These are phyloP conservation scores for Penicillium italicum DNA, from an alignment of 2,329 filamentous ascomycete genomes.

Conservation along the genomic window DNA sequence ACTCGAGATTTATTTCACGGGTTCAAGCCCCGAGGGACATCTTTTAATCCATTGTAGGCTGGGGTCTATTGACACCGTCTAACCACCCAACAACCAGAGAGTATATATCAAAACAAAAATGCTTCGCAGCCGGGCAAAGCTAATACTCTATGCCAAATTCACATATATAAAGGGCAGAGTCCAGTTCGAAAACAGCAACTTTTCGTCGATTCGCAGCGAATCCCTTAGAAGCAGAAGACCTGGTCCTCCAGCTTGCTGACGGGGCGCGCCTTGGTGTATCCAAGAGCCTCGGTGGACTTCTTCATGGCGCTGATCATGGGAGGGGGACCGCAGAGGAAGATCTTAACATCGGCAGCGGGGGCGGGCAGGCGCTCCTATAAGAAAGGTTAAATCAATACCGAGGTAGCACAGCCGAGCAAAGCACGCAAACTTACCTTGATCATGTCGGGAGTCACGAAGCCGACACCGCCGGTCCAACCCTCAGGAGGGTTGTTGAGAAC, in stretches of 20 bases:
- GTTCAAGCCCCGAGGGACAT: background rate
- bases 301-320: slow-evolving; percentile 97
- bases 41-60: background rate
- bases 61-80: slow-evolving; percentile 1
- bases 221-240: slow-evolving; percentile 83
- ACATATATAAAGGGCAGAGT: background rate
- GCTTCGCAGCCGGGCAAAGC: background rate
- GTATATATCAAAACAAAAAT: background rate
- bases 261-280: slow-evolving; percentile 85
- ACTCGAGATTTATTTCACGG: background rate
- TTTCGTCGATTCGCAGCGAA: background rate
- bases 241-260: slow-evolving; percentile 98
- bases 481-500: slow-evolving; percentile 94
- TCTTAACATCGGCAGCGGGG: slow-evolving; percentile 82
- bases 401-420: background rate
- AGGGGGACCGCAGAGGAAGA: slow-evolving; percentile 90
- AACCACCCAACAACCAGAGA: background rate
- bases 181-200: background rate
- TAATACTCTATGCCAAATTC: background rate
- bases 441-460: slow-evolving; percentile 94
- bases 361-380: slow-evolving; percentile 61
- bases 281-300: slow-evolving; percentile 85
- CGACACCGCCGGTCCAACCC: slow-evolving; percentile 86
- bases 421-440: slow-evolving; percentile 63
- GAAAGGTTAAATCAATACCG: slow-evolving; percentile 1